Base-by-base conservation (phyloP, 2,329 filamentous ascomycete species). In the Cordyceps javanica region DNA sequence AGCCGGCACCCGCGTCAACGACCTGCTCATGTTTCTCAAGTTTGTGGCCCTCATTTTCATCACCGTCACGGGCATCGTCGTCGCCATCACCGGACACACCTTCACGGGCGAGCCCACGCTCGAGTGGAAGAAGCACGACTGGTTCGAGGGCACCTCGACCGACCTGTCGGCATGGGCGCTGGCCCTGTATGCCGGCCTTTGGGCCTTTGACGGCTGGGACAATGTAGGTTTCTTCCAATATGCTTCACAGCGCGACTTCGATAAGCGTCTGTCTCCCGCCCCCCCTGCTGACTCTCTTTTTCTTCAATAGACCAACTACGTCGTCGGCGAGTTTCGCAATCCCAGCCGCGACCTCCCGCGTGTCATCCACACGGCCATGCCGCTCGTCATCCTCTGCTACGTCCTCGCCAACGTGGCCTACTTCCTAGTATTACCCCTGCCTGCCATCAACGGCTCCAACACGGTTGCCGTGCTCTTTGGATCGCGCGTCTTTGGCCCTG, bases 141-240 rank as follows among this genome's bases (percentile, higher is more conserved):
- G 94, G 93, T 97, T 97, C 67, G 87, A 91, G 56, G 87, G 88
- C 58, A 97, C 93, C 5, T 90, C 83, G 62, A 83, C 79, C 14
- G 88, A 92, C 69, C 80, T 89, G 52, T 95, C 88, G 48, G 87
- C 86, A 63, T 97, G 92, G 89, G 94, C 94, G 3, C 88, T 99
- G 48, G 94, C 94, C 0, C 75, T 99, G 48, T 99, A 99, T 70
- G 93, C 91, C 16, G 94, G 94, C 9, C 80, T 99, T 5, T 99
- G 94, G 94, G 94, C 94, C 1, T 99, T 94, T 73, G 94, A 99
- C 69, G 94, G 94, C 30, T 99, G 94, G 94, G 94, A 99, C 70
- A 99, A 99, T 71, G 91, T 94, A 75, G 76, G 88, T 78, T 48
- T 5, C 9, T n/a, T n/a, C n/a, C n/a, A n/a, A n/a, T n/a, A 19